Base-by-base conservation (phyloP, 768 basidiomycete species). In the Crepidotus variabilis region DNA sequence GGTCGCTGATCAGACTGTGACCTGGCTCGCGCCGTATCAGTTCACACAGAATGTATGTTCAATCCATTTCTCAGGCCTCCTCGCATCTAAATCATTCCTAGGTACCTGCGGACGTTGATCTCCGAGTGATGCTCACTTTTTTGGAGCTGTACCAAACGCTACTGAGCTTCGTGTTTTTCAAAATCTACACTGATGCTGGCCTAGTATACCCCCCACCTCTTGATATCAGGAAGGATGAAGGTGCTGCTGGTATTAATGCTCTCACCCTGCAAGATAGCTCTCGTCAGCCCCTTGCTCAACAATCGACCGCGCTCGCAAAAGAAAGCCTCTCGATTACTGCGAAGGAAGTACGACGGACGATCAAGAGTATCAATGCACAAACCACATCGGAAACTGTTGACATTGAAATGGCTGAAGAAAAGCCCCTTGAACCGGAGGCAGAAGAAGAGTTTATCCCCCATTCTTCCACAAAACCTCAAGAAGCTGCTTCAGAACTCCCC, bases 81-180 rank as follows among this genome's bases (percentile, higher is more conserved):
- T n/a, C n/a, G n/a, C n/a, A n/a, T 57, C 50, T 60, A 39, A 16
- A 50, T 54, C 51, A 47, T 57, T 32, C 9, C 20, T 60, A 98
- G 94, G 86, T 98, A 59, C 97, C 97, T 6, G 71, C 86, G 34
- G 96, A 98, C 67, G 96, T 99, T 55, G 97, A 99, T 69, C 88
- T 97, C 67, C 90, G 97, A 45, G 97, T 99, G 50, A 94, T 99
- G 87, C 73, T 97, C 58, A 99, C 97, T 6, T 99, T 99, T 78
- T 75, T 99, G 65, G 97, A 99, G 70, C 83, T 99, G 9, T 98
- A 99, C 72, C 94, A 98, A 72, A 98, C 96, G 1, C 75, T 98
- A 8, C 85, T 98, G 24, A 93, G 92, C 6, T 99, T 99, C 67
- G 89, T 94, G 20, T 86, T 97, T 68, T 99, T 94, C 83, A 97